Evolutionary conservation across 179 eudicot species (phyloP).

Genomic region (Camellia oleifera): DNA sequence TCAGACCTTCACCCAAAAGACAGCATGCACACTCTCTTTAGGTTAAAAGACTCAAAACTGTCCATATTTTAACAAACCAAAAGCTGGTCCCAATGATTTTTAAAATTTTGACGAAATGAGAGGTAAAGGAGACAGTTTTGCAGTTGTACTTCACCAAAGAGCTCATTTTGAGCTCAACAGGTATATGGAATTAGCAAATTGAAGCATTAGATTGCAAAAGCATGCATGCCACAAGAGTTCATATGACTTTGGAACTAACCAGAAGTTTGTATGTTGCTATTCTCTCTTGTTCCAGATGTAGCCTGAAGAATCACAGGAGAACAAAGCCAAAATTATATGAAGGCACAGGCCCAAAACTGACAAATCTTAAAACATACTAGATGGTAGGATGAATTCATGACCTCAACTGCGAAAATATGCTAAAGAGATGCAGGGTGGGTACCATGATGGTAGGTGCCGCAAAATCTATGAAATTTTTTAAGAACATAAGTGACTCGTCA

Average conservation of each 20-base stretch:
- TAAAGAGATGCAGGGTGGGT: neutral
- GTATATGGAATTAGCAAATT: neutral
- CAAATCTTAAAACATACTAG: neutral
- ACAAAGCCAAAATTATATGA: constrained; percentile 3
- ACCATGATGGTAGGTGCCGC: neutral
- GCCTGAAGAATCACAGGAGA: constrained; percentile 42
- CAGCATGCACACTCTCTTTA: neutral
- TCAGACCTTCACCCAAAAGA: too few relatives aligned
- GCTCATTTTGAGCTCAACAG: neutral
- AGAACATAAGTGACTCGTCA: too few relatives aligned
- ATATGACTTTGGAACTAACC: constrained; percentile 40
- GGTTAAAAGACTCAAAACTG: neutral
- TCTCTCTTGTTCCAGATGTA: constrained; percentile 49
- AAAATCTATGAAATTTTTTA: too few relatives aligned
- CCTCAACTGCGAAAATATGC: neutral
- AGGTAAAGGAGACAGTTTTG: neutral
- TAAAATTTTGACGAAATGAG: neutral
- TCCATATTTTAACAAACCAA: neutral
- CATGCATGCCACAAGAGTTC: neutral
- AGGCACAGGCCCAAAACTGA: neutral
- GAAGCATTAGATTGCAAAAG: neutral
- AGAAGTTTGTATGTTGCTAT: constrained; percentile 36
- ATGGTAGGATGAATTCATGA: neutral
- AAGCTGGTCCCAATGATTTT: neutral
- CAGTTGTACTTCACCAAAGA: neutral